A percentile compares a stretch with the other conserved stretches of the same genome.
Conservation (phyloP, 2,329 filamentous ascomycete genomes). For the Zarea fungicola region DNA sequence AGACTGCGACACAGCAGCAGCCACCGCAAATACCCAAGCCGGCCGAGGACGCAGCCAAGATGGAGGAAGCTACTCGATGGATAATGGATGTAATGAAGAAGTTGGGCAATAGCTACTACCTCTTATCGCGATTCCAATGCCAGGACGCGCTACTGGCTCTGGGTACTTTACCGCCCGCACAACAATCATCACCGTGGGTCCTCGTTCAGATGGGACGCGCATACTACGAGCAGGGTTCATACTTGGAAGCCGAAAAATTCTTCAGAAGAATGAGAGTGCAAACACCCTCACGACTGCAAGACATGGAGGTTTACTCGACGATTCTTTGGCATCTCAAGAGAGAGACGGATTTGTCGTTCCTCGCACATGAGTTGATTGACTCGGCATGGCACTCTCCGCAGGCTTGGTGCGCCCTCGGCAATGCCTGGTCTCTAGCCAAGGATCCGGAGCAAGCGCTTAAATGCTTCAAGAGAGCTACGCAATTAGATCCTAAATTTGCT, state of each 20-base stretch:
- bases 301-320: constrained; percentile 98
- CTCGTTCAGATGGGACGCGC: constrained; percentile 85
- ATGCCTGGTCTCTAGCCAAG: constrained; percentile 85
- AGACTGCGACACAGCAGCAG: constrained; percentile 36
- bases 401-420: constrained; percentile 93
- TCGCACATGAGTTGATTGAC: constrained; percentile 87
- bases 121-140: constrained; percentile 73
- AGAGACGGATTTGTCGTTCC: constrained; percentile 84
- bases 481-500: constrained; percentile 83
- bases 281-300: constrained; percentile 76
- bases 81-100: constrained; percentile 77
- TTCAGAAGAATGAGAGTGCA: constrained; percentile 75
- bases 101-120: constrained; percentile 73
- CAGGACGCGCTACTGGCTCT: constrained; percentile 71
- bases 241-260: constrained; percentile 78
- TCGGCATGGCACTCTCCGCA: constrained; percentile 84
- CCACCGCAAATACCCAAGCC: not conserved
- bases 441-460: constrained; percentile 92
- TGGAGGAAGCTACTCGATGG: constrained; percentile 70
- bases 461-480: constrained; percentile 91
- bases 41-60: constrained; percentile 50
- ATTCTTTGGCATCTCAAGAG: constrained; percentile 97
- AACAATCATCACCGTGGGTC: constrained; percentile 91
- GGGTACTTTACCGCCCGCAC: constrained; percentile 61
- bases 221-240: constrained; percentile 84